Conservation (phyloP, 805 yeast genomes). For the Candida wancherniae region DNA sequence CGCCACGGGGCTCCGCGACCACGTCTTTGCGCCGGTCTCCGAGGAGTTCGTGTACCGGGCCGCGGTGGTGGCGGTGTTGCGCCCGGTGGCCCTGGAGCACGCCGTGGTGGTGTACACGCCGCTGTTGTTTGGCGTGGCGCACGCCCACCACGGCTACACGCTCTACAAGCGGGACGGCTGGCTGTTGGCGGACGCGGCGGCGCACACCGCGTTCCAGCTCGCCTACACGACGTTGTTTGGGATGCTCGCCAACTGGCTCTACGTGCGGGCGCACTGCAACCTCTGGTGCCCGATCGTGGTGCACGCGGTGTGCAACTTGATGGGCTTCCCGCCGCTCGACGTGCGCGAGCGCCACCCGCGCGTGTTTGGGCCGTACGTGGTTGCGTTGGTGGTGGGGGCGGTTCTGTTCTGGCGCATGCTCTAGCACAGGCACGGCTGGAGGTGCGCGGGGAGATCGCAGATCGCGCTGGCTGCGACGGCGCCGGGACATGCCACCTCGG, state of each 20-base stretch:
- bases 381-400: constrained; percentile 41
- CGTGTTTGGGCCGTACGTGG: constrained; percentile 26
- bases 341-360: constrained; percentile 14
- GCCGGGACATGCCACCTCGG: too few species aligned
- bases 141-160: constrained; percentile 67
- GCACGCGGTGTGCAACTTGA: constrained; percentile 64
- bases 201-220: constrained; percentile 48
- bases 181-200: constrained; percentile 25
- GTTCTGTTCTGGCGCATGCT: constrained; percentile 6
- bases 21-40: constrained; percentile 67
- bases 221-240: constrained; percentile 71
- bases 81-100: constrained; percentile 7
- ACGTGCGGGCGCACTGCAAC: constrained; percentile 43
- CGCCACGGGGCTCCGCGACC: constrained; percentile 48
- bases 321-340: constrained; percentile 56
- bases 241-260: constrained; percentile 52
- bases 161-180: constrained; percentile 24
- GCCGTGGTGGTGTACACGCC: constrained; percentile 33
- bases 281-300: constrained; percentile 54
- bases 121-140: constrained; percentile 69
- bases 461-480: too few species aligned
- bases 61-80: constrained; percentile 27
- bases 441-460: too few species aligned
- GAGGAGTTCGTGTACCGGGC: constrained; percentile 73
- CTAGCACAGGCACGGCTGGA: constrained; percentile 6